These are phyloP conservation scores for Paradendryphiella salina DNA, from an alignment of 2,329 filamentous ascomycete genomes.

Conservation along the genomic window DNA sequence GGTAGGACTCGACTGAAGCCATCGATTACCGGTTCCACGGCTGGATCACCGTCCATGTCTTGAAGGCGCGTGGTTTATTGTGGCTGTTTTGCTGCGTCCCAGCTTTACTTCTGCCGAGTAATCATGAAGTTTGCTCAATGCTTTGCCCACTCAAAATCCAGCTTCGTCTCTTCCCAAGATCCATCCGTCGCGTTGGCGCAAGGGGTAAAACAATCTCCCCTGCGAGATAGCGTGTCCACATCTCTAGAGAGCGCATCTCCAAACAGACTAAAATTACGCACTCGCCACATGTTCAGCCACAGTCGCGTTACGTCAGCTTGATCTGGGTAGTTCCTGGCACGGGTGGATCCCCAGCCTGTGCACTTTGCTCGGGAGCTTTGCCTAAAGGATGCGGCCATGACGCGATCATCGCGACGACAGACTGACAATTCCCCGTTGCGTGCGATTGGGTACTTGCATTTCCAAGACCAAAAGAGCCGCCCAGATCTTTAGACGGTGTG, in stretches of 20 bases:
- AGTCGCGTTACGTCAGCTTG: constrained; percentile 19
- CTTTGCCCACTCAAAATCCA: constrained; percentile 7
- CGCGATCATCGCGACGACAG: constrained; percentile 32
- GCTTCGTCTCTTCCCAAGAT: constrained; percentile 3
- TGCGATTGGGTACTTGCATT: constrained; percentile 11
- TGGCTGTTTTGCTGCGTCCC: constrained; percentile 28
- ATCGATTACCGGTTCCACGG: constrained; percentile 71
- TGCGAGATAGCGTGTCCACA: constrained; percentile 38
- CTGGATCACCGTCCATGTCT: constrained; percentile 72
- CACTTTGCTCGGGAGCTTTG: constrained; percentile 19
- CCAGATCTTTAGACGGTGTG: constrained; percentile 4
- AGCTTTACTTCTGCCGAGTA: constrained; percentile 18
- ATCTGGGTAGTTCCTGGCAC: constrained; percentile 1
- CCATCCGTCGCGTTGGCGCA: constrained; percentile 14
- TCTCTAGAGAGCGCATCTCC: constrained; percentile 25
- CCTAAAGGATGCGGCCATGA: constrained; percentile 34
- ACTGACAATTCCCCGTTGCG: constrained; percentile 14
- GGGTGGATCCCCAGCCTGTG: constrained; percentile 3
- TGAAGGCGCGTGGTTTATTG: constrained; percentile 23
- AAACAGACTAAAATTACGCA: constrained; percentile 14
- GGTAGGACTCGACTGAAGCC: constrained; percentile 85
- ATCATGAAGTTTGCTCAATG: constrained; percentile 21
- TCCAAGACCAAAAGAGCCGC: not conserved
- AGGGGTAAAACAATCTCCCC: constrained; percentile 18
- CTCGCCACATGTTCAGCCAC: constrained; percentile 14